phyloP scores from a whole-genome alignment of 257 asterid species.

The Nicotiana tabacum region DNA sequence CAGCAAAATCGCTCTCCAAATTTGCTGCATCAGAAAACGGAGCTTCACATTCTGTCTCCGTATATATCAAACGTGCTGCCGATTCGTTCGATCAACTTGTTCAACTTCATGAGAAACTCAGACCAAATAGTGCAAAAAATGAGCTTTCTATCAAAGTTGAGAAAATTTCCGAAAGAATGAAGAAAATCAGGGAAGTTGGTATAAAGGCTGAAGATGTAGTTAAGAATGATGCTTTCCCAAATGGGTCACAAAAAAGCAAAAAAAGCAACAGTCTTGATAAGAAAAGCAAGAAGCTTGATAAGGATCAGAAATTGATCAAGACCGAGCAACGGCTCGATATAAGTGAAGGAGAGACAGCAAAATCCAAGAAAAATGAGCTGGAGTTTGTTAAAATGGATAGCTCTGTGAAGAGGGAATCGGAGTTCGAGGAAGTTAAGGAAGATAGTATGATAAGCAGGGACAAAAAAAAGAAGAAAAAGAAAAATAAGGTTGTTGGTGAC shows the following conservation, averaged over 20 bases:
- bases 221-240: background rate
- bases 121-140: background rate
- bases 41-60: slow-evolving; percentile 40
- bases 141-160: background rate
- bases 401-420: background rate
- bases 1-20: slow-evolving; percentile 37
- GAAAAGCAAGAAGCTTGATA: background rate
- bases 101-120: slow-evolving; percentile 31
- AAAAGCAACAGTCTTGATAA: background rate
- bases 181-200: background rate
- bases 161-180: background rate
- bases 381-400: background rate
- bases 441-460: slow-evolving; percentile 3
- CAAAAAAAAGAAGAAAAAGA: slow-evolving; percentile 11
- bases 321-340: background rate
- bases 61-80: slow-evolving; percentile 42
- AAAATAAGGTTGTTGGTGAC: slow-evolving; percentile 12
- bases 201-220: background rate
- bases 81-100: slow-evolving; percentile 46
- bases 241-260: background rate
- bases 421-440: background rate
- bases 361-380: background rate
- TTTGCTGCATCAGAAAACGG: slow-evolving; percentile 48
- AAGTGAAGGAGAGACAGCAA: background rate
- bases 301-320: background rate